phyloP scores from a whole-genome alignment of 352 stramenopile genomes.

The Phytophthora megakarya region DNA sequence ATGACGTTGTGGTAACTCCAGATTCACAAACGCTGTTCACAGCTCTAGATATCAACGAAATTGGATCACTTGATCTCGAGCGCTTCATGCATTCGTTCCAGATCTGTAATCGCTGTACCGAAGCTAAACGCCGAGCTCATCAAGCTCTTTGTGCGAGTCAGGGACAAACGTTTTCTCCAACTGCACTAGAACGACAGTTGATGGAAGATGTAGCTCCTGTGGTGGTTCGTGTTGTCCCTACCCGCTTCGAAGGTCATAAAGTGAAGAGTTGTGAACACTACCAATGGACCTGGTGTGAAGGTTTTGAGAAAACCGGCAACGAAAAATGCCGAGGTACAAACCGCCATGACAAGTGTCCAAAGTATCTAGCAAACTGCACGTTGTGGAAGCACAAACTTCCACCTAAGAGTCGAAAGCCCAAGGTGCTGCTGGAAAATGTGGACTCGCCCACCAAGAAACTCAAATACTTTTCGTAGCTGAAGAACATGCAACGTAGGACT shows the following conservation, averaged over 20 bases:
- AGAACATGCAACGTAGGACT: constrained; percentile 1
- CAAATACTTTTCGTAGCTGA: constrained; percentile 69
- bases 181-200: constrained; percentile 62
- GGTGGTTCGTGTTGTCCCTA: constrained; percentile 77
- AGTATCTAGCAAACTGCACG: constrained; percentile 87
- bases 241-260: constrained; percentile 72
- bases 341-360: constrained; percentile 85
- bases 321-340: constrained; percentile 87
- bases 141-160: constrained; percentile 62
- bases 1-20: constrained; percentile 27
- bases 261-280: constrained; percentile 88
- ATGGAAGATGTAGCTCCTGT: constrained; percentile 83
- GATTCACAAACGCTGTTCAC: constrained; percentile 67
- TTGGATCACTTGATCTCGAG: constrained; percentile 61
- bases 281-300: constrained; percentile 88
- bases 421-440: constrained; percentile 64
- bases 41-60: constrained; percentile 50
- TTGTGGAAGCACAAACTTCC: constrained; percentile 87
- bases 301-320: constrained; percentile 83
- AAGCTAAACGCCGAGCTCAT: constrained; percentile 71
- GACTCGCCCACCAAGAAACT: constrained; percentile 87
- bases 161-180: constrained; percentile 49
- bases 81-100: constrained; percentile 87
- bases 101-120: constrained; percentile 87
- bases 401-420: constrained; percentile 84